Evolutionary conservation across 306 rosid species (phyloP), one percentile per base, ranked within the genome.

Genomic region (Prunus mume): DNA sequence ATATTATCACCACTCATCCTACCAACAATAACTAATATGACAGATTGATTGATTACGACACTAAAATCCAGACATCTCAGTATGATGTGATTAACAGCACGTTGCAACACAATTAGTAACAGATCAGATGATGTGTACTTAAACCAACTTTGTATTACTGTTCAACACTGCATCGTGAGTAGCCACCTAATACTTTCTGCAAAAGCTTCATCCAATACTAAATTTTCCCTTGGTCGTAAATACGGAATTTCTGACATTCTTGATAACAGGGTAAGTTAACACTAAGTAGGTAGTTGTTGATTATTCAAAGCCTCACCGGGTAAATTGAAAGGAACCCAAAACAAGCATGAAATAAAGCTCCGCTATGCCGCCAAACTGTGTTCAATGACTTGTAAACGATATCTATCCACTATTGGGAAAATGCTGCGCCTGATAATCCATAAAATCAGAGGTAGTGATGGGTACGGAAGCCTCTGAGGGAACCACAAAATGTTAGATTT

Each of bases 241-340:
- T 82, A 76, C 87, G 76, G 75, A 82, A 72, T 69, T 89, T 79
- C 76, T 78, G 77, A 83, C 68, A 52, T 69, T 66, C 87, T 79
- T 80, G 62, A 55, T 74, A 74, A 24, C 71, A 69, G 87, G 88
- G 83, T 79, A 83, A 62, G 81, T 73, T 68, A 74, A 77, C 85
- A 72, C 76, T 51, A 56, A 32, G 82, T 76, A 81, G 84, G 84
- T 61, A 56, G 68, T 63, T 47, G 73, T 76, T 71, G 65, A 75
- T 77, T 82, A 82, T 85, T 82, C 81, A 72, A 68, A 69, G 61
- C 64, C 75, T 85, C 79, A 75, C 85, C 67, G 58, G 73, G 65
- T 49, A 57, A 77, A 80, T 56, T 54, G 61, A 52, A 54, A 66
- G 61, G 17, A 75, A 5, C 19, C 68, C 73, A 60, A 77, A 61